Conservation (phyloP, 2,329 filamentous ascomycete genomes). For the Basipetospora chlamydospora region DNA sequence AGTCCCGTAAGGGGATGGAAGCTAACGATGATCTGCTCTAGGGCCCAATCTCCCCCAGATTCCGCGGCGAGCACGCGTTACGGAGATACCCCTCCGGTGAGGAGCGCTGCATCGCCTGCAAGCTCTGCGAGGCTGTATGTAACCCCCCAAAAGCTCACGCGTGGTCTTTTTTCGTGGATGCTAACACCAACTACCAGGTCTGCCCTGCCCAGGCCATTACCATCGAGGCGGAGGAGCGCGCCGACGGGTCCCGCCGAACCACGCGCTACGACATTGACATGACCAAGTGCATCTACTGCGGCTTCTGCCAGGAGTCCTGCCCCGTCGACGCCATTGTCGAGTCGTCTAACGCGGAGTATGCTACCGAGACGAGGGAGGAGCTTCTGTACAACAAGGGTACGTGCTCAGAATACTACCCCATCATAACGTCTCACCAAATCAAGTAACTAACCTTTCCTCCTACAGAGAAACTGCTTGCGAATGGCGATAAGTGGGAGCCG, state of each 20-base stretch:
- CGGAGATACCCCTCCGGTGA: slow-evolving; percentile 93
- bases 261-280: slow-evolving; percentile 99
- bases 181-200: slow-evolving; percentile 32
- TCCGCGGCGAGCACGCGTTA: slow-evolving; percentile 94
- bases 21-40: slow-evolving; percentile 14
- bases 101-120: slow-evolving; percentile 98
- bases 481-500: slow-evolving; percentile 95
- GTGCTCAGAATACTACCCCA: slow-evolving; percentile 19
- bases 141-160: too few species aligned
- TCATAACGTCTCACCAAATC: too few species aligned
- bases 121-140: slow-evolving; percentile 81
- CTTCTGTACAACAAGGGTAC: slow-evolving; percentile 81
- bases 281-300: slow-evolving; percentile 99
- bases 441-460: slow-evolving; percentile 12
- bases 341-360: slow-evolving; percentile 48
- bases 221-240: slow-evolving; percentile 96
- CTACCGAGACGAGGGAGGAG: slow-evolving; percentile 68
- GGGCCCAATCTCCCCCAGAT: slow-evolving; percentile 92
- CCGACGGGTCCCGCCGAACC: slow-evolving; percentile 86
- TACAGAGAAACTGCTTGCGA: slow-evolving; percentile 66
- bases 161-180: neutral
- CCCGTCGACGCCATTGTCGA: slow-evolving; percentile 82
- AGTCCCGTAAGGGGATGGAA: too few species aligned
- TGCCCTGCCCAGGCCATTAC: slow-evolving; percentile 98
- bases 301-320: slow-evolving; percentile 97